These are phyloP conservation scores for Cephalotrichum gorgonifer DNA, from an alignment of 2,329 filamentous ascomycete species.

Conservation along the genomic window DNA sequence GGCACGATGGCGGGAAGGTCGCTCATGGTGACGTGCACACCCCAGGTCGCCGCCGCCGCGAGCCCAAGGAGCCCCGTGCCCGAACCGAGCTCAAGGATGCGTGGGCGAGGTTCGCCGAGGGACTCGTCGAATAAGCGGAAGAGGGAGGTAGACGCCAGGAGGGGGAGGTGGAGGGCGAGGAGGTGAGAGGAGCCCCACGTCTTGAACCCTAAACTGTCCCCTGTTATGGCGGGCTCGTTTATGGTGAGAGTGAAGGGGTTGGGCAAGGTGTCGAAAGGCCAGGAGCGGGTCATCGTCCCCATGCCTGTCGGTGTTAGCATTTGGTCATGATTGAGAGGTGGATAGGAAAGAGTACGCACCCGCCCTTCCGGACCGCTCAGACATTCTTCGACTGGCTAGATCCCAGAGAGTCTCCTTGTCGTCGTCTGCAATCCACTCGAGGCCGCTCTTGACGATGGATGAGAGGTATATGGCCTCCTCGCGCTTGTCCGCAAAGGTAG, in stretches of 20 bases:
- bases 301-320: constrained; percentile 27
- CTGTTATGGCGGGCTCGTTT: constrained; percentile 77
- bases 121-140: constrained; percentile 31
- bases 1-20: constrained; percentile 76
- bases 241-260: constrained; percentile 55
- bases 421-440: constrained; percentile 58
- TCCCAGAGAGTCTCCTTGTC: constrained; percentile 65
- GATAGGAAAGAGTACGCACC: constrained; percentile 26
- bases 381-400: constrained; percentile 66
- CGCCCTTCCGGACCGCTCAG: constrained; percentile 74
- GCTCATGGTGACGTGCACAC: constrained; percentile 59
- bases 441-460: constrained; percentile 53
- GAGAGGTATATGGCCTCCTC: constrained; percentile 58
- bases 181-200: constrained; percentile 92
- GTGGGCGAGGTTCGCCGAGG: constrained; percentile 17
- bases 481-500: constrained; percentile 15
- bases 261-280: constrained; percentile 34
- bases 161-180: constrained; percentile 61
- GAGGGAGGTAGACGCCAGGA: constrained; percentile 31
- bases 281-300: constrained; percentile 44
- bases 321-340: background rate
- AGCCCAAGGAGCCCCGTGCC: constrained; percentile 88
- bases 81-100: constrained; percentile 69
- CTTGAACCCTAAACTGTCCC: constrained; percentile 82
- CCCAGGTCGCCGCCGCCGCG: constrained; percentile 66